Base-by-base conservation (phyloP, 2,329 filamentous ascomycete genomes). In the Amesomyces nigricolor region DNA sequence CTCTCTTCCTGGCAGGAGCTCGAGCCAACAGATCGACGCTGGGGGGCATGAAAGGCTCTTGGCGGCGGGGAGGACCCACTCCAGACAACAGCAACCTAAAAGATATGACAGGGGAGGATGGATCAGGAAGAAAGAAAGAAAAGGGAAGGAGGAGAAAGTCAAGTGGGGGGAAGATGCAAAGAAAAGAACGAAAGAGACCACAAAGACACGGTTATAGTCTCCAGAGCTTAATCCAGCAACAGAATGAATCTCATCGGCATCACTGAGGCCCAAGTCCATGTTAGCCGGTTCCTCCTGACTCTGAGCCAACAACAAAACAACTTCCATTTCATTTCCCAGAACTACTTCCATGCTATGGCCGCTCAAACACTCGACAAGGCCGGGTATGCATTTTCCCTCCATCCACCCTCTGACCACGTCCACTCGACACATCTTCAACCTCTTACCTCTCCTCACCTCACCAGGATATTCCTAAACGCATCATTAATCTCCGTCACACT, bases 391-490 rank as follows among this genome's bases (percentile, higher is more conserved):
- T 35, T 47, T 26, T 40, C 14, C 38, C 38, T 40, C 38, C 17
- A 17, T 55, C 26, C 45, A 38, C 29, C 49, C 38, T 54, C 53
- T 66, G 68, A 44, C 62, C 37, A 16, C 9, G 5, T 17, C 44
- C 11, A 37, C 30, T 47, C 44, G 26, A 50, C 9, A 26, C 10
- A 22, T 11, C 19, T 10, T 16, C 7, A 43, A 26, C 42, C 5
- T 22, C 17, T 61, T 47, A 63, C 46, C 58, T 59, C 35, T 48
- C 19, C 56, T 58, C 22, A 48, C 16, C 48, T 58, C 17, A 83
- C 80, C 76, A 83, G 77, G 49, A 83, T 71, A 63, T 77, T 81
- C 58, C 76, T 73, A 66, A 83, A 83, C 29, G 75, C 71, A 55
- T 82, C 76, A 14, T 76, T 75, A 54, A 82, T 82, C 47, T 83